Base-by-base conservation (phyloP, 495 filamentous ascomycete genomes). In the Lentithecium fluviatile region DNA sequence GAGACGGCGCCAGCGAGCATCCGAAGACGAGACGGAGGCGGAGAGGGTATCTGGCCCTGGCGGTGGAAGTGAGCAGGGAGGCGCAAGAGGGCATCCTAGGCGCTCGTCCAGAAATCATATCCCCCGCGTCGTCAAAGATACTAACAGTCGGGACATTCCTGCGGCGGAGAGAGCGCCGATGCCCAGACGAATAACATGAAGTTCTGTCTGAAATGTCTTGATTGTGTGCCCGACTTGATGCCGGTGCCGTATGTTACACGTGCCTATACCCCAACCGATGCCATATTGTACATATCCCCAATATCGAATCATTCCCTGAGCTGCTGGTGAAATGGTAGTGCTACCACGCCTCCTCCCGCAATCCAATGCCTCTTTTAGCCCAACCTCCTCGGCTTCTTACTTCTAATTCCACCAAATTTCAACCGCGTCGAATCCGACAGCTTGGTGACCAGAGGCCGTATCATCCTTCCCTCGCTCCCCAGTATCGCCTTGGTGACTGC, bases 371-470 rank as follows among this genome's bases (percentile, higher is more conserved):
- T 38, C 21, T 32, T 53, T 71, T 79, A 91, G 78, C 66, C 66
- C 77, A 97, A 76, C 78, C 94, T 85, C 71, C 91, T 91, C 38
- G 83, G 83, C 68, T 83, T 88, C 70, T 77, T 79, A 78, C 89
- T 90, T 73, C 92, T 88, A 60, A 90, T 91, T 69, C 94, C 95
- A 76, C 95, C 94, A 77, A 97, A 95, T 76, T 97, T 98, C 70
- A 97, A 71, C 69, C 88, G 85, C 46, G 91, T 96, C 34, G 81
- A 74, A 79, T 98, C 94, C 21, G 86, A 81, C 37, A 97, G 89
- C 66, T 83, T 83, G 50, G 78, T 76, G 60, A 97, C 83, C 76
- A 85, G 82, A 15, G 76, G 75, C 61, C 90, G 83, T 46, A 98
- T 64, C 64, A 76, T 68, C 70, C 81, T 84, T 50, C 94, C 94